A percentile compares a stretch with the other conserved stretches of the same genome.
These are phyloP conservation scores for Yarrowia sp. DNA, from an alignment of 805 yeast species.

Conservation along the genomic window DNA sequence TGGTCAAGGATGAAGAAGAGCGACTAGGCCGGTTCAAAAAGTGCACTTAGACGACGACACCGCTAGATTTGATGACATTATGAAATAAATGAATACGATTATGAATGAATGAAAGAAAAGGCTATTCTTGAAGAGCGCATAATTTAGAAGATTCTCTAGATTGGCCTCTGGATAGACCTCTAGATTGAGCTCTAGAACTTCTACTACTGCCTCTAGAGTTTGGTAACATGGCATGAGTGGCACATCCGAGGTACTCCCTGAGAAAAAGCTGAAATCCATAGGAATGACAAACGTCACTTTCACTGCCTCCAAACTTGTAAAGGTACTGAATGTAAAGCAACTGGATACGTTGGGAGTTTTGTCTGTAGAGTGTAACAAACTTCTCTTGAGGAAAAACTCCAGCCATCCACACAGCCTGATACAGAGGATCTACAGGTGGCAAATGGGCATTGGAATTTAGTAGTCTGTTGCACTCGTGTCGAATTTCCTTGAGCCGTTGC, in stretches of 20 bases:
- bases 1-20: constrained; percentile 57
- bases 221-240: neutral
- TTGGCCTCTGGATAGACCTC: neutral
- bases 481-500: neutral
- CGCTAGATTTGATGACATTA: neutral
- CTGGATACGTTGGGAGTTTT: neutral
- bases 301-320: neutral
- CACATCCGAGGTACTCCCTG: neutral
- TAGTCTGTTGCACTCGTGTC: neutral
- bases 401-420: constrained; percentile 8
- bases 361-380: neutral
- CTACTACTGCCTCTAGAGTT: neutral
- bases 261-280: neutral
- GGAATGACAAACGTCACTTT: neutral
- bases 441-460: neutral
- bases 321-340: neutral
- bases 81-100: neutral
- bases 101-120: neutral
- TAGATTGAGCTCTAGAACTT: neutral
- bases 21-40: constrained; percentile 43
- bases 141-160: neutral
- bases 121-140: neutral
- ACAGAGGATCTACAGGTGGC: neutral
- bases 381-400: neutral
- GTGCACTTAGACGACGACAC: neutral